These are phyloP conservation scores for Aspergillus versicolor DNA, from an alignment of 2,329 filamentous ascomycete species.

Conservation along the genomic window DNA sequence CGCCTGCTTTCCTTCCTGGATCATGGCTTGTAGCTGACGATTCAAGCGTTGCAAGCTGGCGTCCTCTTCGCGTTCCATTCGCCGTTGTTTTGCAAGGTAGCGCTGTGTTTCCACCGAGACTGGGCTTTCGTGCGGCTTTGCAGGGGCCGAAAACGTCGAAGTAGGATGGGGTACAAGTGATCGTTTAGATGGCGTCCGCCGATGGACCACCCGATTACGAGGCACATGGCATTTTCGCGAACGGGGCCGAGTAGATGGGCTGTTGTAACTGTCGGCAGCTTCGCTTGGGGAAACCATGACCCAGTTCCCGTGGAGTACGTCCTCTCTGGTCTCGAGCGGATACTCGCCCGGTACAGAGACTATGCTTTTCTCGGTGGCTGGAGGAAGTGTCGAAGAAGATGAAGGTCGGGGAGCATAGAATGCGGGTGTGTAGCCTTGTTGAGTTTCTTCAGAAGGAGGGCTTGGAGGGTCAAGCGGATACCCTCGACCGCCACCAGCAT, in stretches of 20 bases:
- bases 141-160: conserved; percentile 26
- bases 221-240: conserved; percentile 3
- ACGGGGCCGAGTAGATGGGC: conserved; percentile 1
- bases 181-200: conserved; percentile 23
- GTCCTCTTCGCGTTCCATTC: conserved; percentile 76
- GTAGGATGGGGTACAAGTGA: conserved; percentile 18
- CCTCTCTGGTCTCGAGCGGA: conserved; percentile 39
- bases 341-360: conserved; percentile 55
- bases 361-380: conserved; percentile 31
- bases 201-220: conserved; percentile 11
- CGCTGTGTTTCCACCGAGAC: conserved; percentile 64
- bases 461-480: conserved; percentile 56
- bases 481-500: conserved; percentile 75
- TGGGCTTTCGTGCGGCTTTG: conserved; percentile 31
- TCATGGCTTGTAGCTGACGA: conserved; percentile 77
- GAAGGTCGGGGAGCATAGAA: conserved; percentile 22
- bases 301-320: conserved; percentile 65
- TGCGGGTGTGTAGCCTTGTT: conserved; percentile 2
- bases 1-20: conserved; percentile 82
- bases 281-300: conserved; percentile 56
- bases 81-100: conserved; percentile 68
- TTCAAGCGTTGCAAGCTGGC: conserved; percentile 78
- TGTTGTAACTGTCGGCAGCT: not conserved
- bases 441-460: conserved; percentile 1
- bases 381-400: conserved; percentile 20